phyloP scores from a whole-genome alignment of 1,284 basidiomycete species.

The Papiliotrema laurentii region DNA sequence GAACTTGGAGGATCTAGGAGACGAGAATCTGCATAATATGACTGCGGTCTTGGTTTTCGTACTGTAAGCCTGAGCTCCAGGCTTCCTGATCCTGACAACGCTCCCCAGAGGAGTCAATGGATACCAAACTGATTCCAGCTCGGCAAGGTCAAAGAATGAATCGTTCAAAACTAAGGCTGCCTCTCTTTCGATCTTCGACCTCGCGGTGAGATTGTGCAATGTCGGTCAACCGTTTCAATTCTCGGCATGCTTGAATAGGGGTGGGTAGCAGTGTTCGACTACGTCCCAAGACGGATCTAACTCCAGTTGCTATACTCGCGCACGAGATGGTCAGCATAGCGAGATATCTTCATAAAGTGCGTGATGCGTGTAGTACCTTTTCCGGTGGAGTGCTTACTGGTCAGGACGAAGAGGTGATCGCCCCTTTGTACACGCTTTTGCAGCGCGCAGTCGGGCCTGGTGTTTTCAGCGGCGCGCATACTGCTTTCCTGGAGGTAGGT shows the following conservation, averaged over 20 bases:
- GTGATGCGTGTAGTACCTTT: neutral
- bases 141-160: conserved; percentile 5
- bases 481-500: conserved; percentile 37
- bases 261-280: conserved; percentile 10
- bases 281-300: neutral
- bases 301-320: conserved; percentile 25
- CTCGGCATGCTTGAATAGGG: neutral
- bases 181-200: conserved; percentile 1
- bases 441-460: neutral
- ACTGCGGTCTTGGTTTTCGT: conserved; percentile 29
- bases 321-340: conserved; percentile 29
- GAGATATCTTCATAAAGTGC: conserved; percentile 23
- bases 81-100: too few species aligned
- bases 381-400: neutral
- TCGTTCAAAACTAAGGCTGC: neutral
- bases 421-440: conserved; percentile 19
- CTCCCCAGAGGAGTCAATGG: too few species aligned
- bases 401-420: conserved; percentile 13
- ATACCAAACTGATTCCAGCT: too few species aligned
- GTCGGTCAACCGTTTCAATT: conserved; percentile 8
- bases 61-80: conserved; percentile 26
- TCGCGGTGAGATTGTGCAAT: conserved; percentile 7
- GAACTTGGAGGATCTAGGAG: conserved; percentile 11
- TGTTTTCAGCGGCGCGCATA: conserved; percentile 1
- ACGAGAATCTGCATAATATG: conserved; percentile 11